Base-by-base conservation (phyloP, 352 stramenopile species). In the Pythium guiyangense region DNA sequence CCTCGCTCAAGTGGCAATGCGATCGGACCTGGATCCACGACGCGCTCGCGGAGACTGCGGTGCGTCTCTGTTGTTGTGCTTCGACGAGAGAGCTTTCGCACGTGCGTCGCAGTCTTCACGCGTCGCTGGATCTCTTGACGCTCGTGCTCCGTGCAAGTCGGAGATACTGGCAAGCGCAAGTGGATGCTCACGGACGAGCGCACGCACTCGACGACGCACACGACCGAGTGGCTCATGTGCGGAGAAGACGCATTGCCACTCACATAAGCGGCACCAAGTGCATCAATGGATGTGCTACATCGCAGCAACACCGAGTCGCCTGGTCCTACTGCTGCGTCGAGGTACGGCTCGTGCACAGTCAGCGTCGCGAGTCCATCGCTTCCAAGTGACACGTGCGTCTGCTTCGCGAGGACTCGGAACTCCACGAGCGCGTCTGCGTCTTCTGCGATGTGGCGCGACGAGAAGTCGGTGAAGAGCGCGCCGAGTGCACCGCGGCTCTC, bases 391-490 rank as follows among this genome's bases (percentile, higher is more conserved):
- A 62, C 18, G 6, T 59, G 57, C n/a, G 59, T 66, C 15, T 31
- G 49, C 26, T 49, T 68, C 39, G 51, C 29, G 15, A 66, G 27
- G 0, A 74, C 34, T 8, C 53, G 44, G 29, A 74, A 62, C 22
- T 64, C 55, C 25, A 69, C 59, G 12, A 59, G 54, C 14, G 65
- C 60, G 26, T 61, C 60, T 44, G 31, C 15, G 40, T 64, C 26
- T 47, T 55, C 53, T 57, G 64, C 18, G 18, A 48, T 34, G 44
- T 52, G 15, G 29, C 50, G 45, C 6, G 34, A 26, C 2, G 58
- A 62, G 37, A 71, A 79, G 37, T 83, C 73, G 5, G 59, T 66
- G 57, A 80, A 83, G 14, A 79, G 52, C 15, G 40, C 69, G 15
- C 65, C 70, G 37, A 83, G 63, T 18, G 74, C 43, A 1, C 73